Conservation (phyloP, 2,329 filamentous ascomycete species). For the Coniochaeta pulveracea region DNA sequence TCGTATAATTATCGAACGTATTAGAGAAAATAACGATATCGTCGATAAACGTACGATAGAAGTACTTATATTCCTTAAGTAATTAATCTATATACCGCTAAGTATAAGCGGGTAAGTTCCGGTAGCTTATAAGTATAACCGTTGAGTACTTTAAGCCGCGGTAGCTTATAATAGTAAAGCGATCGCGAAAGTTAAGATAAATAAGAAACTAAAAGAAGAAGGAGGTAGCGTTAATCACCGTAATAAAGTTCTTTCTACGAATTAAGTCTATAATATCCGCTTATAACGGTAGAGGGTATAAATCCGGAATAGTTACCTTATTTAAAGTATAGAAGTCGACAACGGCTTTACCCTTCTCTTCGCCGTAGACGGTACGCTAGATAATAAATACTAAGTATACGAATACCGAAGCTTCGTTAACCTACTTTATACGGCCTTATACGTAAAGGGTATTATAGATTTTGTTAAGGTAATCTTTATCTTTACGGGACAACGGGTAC, state of each 20-base stretch:
- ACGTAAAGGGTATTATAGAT: neutral
- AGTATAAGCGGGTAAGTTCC: constrained; percentile 1
- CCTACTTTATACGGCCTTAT: neutral
- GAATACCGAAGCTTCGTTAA: neutral
- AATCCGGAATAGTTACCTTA: neutral
- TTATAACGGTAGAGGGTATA: neutral
- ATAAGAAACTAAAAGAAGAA: constrained; percentile 1
- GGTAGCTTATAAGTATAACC: neutral
- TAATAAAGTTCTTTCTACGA: constrained; percentile 1
- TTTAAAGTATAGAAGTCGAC: neutral
- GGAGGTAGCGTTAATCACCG: neutral
- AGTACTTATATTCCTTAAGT: neutral
- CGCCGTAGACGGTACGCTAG: neutral
- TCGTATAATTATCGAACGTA: neutral
- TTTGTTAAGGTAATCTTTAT: constrained; percentile 1
- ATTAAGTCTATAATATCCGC: neutral
- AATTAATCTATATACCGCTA: neutral
- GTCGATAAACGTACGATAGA: neutral
- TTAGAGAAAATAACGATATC: neutral
- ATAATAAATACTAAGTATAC: neutral
- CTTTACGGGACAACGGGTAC: neutral
- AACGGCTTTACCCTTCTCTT: neutral
- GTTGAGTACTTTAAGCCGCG: neutral
- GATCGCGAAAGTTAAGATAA: neutral
- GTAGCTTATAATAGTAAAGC: constrained; percentile 1